These are phyloP conservation scores for Aspergillus wentii DNA, from an alignment of 495 filamentous ascomycete species.

Conservation along the genomic window DNA sequence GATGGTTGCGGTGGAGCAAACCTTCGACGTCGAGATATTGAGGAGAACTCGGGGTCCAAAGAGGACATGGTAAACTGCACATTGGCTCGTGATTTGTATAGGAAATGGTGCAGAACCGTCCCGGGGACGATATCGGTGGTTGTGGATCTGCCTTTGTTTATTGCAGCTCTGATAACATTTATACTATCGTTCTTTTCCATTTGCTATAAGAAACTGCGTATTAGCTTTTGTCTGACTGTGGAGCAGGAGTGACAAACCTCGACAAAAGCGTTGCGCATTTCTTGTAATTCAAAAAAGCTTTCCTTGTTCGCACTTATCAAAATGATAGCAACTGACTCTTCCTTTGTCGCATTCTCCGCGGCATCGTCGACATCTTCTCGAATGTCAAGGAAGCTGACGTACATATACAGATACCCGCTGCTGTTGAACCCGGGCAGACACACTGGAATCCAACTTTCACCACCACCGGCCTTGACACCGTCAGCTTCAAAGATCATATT, in stretches of 20 bases:
- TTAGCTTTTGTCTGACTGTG: conserved; percentile 1
- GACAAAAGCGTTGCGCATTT: conserved; percentile 78
- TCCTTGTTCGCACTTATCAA: conserved; percentile 92
- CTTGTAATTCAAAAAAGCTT: conserved; percentile 81
- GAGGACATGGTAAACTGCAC: conserved; percentile 94
- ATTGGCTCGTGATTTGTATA: conserved; percentile 89
- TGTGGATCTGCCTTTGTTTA: conserved; percentile 62
- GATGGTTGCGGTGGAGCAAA: conserved; percentile 15
- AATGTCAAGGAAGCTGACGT: conserved; percentile 80
- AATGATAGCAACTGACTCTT: conserved; percentile 82
- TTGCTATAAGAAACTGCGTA: conserved; percentile 30
- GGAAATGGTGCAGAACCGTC: conserved; percentile 78
- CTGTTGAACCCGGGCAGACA: conserved; percentile 98
- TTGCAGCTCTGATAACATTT: conserved; percentile 66
- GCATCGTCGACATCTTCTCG: conserved; percentile 25
- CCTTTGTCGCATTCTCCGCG: conserved; percentile 37
- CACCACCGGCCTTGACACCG: conserved; percentile 80
- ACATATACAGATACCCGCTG: conserved; percentile 97
- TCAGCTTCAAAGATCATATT: conserved; percentile 99
- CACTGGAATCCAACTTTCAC: conserved; percentile 96
- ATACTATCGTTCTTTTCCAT: conserved; percentile 73
- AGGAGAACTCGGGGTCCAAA: conserved; percentile 66
- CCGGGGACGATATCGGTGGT: conserved; percentile 73
- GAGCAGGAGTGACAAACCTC: conserved; percentile 32
- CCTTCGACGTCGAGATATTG: conserved; percentile 60